phyloP scores from a whole-genome alignment of 768 basidiomycete genomes.

The Mycena capillaripes region DNA sequence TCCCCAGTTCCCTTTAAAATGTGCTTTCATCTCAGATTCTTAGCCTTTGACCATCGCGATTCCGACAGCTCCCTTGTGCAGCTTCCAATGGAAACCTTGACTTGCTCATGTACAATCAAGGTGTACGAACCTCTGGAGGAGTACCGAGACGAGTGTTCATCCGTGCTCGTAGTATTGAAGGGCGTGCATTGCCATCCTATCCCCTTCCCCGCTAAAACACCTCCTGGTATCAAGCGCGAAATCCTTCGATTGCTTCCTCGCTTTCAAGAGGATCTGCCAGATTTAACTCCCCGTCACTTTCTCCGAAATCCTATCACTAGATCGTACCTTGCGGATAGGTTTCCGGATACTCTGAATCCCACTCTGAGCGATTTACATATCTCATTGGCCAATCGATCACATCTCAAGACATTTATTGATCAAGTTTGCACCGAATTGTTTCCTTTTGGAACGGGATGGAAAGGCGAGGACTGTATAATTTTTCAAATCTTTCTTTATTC shows the following conservation, averaged over 20 bases:
- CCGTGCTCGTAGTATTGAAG: conserved; percentile 26
- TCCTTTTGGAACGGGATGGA: conserved; percentile 26
- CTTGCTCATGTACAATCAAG: not conserved
- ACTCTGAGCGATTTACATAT: conserved; percentile 21
- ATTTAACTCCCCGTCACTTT: conserved; percentile 25
- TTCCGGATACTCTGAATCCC: conserved; percentile 12
- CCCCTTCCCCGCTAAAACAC: conserved; percentile 38
- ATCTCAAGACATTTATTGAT: conserved; percentile 22
- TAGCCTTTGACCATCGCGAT: not conserved
- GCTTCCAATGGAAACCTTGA: not conserved
- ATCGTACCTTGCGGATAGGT: not conserved
- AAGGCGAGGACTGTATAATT: not conserved
- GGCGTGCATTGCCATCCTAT: conserved; percentile 42
- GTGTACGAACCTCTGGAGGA: conserved; percentile 19
- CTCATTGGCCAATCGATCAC: conserved; percentile 27
- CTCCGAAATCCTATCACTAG: conserved; percentile 15
- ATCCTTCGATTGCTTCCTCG: conserved; percentile 6
- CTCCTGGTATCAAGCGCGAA: conserved; percentile 23
- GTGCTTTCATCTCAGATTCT: no score
- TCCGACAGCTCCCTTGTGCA: not conserved
- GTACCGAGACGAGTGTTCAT: conserved; percentile 20
- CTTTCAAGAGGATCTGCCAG: conserved; percentile 23
- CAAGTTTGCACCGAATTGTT: conserved; percentile 7
- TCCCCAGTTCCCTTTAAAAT: not conserved
- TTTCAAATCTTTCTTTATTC: not conserved